Percentiles rank a stretch among this genome's conserved stretches.
Conservation (phyloP, 768 basidiomycete species). For the Tulasnella sp. region DNA sequence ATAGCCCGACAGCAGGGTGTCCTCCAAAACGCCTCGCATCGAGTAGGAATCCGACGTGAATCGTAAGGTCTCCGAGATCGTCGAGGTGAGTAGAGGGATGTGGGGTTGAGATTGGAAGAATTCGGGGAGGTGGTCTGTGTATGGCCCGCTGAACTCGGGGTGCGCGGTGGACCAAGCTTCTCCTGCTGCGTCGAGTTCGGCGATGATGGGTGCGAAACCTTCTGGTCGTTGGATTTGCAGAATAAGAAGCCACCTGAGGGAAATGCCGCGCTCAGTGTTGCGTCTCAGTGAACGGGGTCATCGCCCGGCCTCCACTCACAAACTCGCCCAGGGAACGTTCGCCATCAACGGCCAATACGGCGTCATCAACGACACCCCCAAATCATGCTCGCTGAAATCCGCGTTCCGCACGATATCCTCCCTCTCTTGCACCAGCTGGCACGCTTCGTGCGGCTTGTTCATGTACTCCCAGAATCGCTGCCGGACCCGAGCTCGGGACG, state of each 20-base stretch:
- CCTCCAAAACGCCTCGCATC: slow-evolving; percentile 11
- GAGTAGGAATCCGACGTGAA: slow-evolving; percentile 26
- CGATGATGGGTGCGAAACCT: too few species aligned
- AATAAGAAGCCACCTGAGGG: too few species aligned
- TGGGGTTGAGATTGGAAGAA: slow-evolving; percentile 26
- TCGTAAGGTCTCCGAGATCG: slow-evolving; percentile 24
- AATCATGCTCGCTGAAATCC: not conserved
- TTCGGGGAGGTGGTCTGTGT: not conserved
- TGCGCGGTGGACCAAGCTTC: not conserved
- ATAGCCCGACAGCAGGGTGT: slow-evolving; percentile 16
- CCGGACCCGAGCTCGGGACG: not conserved
- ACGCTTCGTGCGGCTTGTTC: slow-evolving; percentile 5
- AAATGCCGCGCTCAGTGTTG: too few species aligned
- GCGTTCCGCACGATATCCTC: slow-evolving; percentile 14
- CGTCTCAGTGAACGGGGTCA: too few species aligned
- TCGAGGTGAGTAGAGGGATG: slow-evolving; percentile 10
- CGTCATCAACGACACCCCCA: not conserved
- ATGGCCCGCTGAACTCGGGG: not conserved
- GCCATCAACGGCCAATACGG: too few species aligned
- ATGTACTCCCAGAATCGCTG: not conserved
- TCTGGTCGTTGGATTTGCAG: too few species aligned
- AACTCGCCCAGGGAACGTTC: slow-evolving; percentile 3
- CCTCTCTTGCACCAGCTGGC: not conserved
- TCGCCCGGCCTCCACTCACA: not conserved
- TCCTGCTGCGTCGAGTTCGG: slow-evolving; percentile 24